A percentile compares a stretch with the other conserved stretches of the same genome.
These are phyloP conservation scores for Yamadazyma blattariae DNA, from an alignment of 1,139 yeast genomes.

Conservation along the genomic window DNA sequence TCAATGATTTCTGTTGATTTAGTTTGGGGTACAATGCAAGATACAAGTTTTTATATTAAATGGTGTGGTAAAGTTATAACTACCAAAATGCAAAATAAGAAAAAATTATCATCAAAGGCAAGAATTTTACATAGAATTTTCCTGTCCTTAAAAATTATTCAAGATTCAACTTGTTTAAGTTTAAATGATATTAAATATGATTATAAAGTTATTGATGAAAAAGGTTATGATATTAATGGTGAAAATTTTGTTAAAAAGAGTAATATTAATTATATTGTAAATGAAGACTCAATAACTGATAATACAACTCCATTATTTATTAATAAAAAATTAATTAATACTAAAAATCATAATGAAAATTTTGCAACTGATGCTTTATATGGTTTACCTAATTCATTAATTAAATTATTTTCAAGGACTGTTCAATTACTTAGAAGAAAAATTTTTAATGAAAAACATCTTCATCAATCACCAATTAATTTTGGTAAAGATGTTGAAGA, in stretches of 20 bases:
- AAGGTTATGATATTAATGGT: conserved; percentile 41
- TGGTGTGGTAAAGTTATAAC: conserved; percentile 76
- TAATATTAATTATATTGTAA: conserved; percentile 12
- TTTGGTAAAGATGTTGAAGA: conserved; percentile 44
- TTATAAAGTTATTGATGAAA: conserved; percentile 26
- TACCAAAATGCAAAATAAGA: conserved; percentile 64
- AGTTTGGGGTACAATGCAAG: conserved; percentile 91
- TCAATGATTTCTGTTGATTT: conserved; percentile 88
- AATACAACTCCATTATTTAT: conserved; percentile 41
- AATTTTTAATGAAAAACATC: conserved; percentile 40
- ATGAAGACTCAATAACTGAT: conserved; percentile 1
- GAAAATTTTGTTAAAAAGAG: conserved; percentile 36
- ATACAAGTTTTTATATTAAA: conserved; percentile 70
- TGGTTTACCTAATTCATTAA: conserved; percentile 81
- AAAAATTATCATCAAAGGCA: conserved; percentile 72
- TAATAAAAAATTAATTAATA: conserved; percentile 42
- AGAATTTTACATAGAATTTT: conserved; percentile 74
- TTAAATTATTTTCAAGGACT: conserved; percentile 66
- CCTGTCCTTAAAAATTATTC: conserved; percentile 70
- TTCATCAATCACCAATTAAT: conserved; percentile 29
- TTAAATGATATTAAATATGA: conserved; percentile 38
- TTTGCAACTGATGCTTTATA: conserved; percentile 79
- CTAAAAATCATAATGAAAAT: conserved; percentile 48
- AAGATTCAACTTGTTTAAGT: conserved; percentile 66
- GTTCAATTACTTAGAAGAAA: conserved; percentile 64